phyloP scores from a whole-genome alignment of 805 yeast species.

The Ogataea saltuana region DNA sequence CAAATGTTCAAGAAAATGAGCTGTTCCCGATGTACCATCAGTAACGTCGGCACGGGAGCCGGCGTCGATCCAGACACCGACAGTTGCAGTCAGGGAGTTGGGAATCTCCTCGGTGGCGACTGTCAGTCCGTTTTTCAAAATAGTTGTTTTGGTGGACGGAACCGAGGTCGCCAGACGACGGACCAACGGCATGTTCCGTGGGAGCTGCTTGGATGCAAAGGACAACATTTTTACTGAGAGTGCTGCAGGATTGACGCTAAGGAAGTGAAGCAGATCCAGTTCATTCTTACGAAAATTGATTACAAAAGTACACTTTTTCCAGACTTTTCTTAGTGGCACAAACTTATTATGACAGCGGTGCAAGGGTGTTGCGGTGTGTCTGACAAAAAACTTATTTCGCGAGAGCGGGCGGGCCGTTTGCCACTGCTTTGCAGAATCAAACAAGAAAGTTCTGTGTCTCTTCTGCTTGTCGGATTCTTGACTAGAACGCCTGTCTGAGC shows the following conservation, averaged over 20 bases:
- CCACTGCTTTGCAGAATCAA: constrained; percentile 1
- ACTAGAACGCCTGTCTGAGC: not conserved
- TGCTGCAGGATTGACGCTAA: no score
- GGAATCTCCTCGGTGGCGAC: constrained; percentile 92
- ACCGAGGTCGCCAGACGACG: constrained; percentile 26
- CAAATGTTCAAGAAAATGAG: constrained; percentile 94
- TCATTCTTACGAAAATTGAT: not conserved
- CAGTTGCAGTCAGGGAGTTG: constrained; percentile 89
- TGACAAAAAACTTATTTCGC: no score
- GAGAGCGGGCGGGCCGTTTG: constrained; percentile 2
- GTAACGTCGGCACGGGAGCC: constrained; percentile 94
- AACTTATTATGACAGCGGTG: not conserved
- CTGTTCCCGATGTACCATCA: constrained; percentile 85
- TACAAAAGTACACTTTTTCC: constrained; percentile 2
- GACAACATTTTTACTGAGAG: constrained; percentile 16
- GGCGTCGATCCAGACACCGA: constrained; percentile 98
- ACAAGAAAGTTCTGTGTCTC: not conserved
- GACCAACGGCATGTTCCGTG: not conserved
- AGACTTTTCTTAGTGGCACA: constrained; percentile 9
- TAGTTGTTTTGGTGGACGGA: constrained; percentile 63
- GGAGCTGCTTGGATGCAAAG: constrained; percentile 1
- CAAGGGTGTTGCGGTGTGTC: not conserved
- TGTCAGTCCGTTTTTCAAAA: constrained; percentile 86
- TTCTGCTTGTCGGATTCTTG: not conserved
- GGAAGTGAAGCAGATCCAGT: no score